Evolutionary conservation across 345 rosid species (phyloP).

Genomic region (Euphorbia tirucalli): DNA sequence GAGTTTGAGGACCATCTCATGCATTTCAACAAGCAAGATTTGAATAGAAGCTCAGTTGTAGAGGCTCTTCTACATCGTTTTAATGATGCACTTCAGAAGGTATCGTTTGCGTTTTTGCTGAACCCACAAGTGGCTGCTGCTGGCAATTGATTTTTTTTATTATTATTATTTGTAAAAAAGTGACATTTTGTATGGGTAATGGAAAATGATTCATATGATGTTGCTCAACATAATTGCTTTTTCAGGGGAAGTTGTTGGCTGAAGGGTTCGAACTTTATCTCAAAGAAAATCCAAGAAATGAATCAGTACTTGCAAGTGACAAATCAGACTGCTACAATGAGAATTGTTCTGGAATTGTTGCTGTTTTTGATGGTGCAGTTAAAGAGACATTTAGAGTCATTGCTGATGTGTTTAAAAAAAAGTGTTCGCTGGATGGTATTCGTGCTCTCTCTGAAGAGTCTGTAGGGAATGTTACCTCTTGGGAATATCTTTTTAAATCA

Average conservation of each 20-base stretch:
- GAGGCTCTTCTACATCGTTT: constrained; percentile 51
- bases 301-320: constrained; percentile 16
- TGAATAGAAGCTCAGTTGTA: constrained; percentile 43
- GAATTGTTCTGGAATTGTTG: constrained; percentile 27
- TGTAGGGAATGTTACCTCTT: constrained; percentile 46
- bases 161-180: too few relatives aligned
- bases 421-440: constrained; percentile 34
- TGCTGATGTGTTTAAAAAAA: constrained; percentile 44
- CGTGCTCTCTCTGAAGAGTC: constrained; percentile 38
- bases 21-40: constrained; percentile 33
- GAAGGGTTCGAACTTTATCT: constrained; percentile 39
- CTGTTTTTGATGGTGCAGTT: constrained; percentile 38
- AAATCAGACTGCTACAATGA: constrained; percentile 12
- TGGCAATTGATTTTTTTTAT: neutral
- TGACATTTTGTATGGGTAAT: too few relatives aligned
- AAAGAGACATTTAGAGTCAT: constrained; percentile 34
- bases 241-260: constrained; percentile 64
- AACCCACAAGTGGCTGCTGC: neutral
- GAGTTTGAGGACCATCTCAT: constrained; percentile 56
- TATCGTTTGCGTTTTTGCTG: constrained; percentile 23
- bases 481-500: constrained; percentile 58
- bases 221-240: neutral
- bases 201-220: neutral
- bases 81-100: constrained; percentile 52
- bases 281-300: constrained; percentile 18